phyloP scores from a whole-genome alignment of 2,329 filamentous ascomycete species.

The Alternaria metachromatica region DNA sequence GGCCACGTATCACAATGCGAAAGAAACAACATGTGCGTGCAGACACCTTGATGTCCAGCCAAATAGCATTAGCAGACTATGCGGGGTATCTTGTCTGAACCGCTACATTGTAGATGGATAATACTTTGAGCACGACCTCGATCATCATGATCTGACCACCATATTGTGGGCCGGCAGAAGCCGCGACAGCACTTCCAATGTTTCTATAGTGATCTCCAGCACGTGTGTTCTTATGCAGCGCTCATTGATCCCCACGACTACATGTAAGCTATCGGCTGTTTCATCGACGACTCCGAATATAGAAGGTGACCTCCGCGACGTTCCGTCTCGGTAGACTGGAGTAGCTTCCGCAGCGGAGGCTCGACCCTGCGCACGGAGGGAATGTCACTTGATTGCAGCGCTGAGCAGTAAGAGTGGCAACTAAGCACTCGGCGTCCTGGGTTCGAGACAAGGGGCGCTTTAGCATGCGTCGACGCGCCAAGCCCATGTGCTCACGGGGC shows the following conservation, averaged over 20 bases:
- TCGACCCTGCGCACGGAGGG: slow-evolving; percentile 4
- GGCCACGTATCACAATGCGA: not conserved
- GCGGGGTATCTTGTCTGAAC: not conserved
- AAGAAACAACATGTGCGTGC: not conserved
- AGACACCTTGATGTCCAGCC: not conserved
- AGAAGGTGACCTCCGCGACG: slow-evolving; percentile 22
- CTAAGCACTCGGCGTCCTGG: slow-evolving; percentile 5
- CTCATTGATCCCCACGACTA: slow-evolving; percentile 11
- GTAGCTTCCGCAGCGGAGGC: slow-evolving; percentile 10
- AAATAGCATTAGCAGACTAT: not conserved
- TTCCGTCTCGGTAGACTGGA: slow-evolving; percentile 1
- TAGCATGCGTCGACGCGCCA: slow-evolving; percentile 1
- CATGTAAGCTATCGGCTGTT: not conserved
- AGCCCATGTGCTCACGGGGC: slow-evolving; percentile 9
- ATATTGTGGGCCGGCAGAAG: not conserved
- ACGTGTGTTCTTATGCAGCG: slow-evolving; percentile 12
- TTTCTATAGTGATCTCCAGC: not conserved
- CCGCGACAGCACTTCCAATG: not conserved
- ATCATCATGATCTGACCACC: not conserved
- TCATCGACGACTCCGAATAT: not conserved
- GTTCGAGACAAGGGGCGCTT: slow-evolving; percentile 13
- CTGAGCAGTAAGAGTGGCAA: slow-evolving; percentile 8
- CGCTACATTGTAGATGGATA: not conserved
- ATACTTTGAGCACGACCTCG: not conserved
- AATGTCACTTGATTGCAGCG: slow-evolving; percentile 5